These are phyloP conservation scores for Aspergillus bridgeri DNA, from an alignment of 495 filamentous ascomycete species.

Conservation along the genomic window DNA sequence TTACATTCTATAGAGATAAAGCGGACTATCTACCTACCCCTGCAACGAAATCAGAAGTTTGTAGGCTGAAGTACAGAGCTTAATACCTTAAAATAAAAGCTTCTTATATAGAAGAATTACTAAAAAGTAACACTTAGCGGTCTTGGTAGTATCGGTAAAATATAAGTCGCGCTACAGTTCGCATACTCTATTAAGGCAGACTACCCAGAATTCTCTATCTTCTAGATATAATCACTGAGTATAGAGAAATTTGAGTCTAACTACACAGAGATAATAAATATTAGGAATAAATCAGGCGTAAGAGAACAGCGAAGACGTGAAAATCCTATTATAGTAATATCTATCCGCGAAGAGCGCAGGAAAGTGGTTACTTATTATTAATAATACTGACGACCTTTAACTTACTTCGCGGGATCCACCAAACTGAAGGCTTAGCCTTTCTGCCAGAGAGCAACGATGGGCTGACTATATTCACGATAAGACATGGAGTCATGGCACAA, in stretches of 20 bases:
- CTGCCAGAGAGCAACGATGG: slow-evolving; percentile 24
- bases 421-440: slow-evolving; percentile 14
- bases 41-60: slow-evolving; percentile 1
- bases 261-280: background rate
- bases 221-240: slow-evolving; percentile 4
- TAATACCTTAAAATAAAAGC: background rate
- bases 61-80: background rate
- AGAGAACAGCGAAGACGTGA: background rate
- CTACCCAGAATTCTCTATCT: slow-evolving; percentile 7
- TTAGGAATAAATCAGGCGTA: background rate
- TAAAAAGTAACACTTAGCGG: slow-evolving; percentile 8
- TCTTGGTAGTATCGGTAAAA: slow-evolving; percentile 33
- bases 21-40: background rate
- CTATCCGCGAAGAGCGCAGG: slow-evolving; percentile 10
- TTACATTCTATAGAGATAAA: background rate
- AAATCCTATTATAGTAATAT: background rate
- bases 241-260: slow-evolving; percentile 5
- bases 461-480: slow-evolving; percentile 27
- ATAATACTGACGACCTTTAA: slow-evolving; percentile 29
- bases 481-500: slow-evolving; percentile 20
- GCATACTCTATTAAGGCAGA: slow-evolving; percentile 65
- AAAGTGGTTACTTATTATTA: slow-evolving; percentile 29
- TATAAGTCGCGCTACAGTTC: slow-evolving; percentile 25
- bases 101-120: background rate
- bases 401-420: slow-evolving; percentile 8